phyloP scores from a whole-genome alignment of 2,329 filamentous ascomycete species.

The Exophiala xenobiotica region DNA sequence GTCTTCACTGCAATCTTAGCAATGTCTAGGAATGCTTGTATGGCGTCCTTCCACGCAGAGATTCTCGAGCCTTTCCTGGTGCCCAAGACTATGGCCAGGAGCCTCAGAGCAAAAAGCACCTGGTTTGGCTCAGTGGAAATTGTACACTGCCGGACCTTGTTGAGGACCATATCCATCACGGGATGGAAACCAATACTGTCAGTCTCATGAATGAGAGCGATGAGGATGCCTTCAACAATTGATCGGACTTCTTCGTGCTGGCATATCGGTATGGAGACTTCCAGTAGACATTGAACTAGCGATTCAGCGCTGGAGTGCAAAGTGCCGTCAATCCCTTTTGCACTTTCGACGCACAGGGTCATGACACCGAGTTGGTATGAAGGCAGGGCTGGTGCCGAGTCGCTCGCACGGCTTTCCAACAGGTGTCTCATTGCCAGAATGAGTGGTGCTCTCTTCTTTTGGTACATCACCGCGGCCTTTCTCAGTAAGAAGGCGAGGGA shows the following conservation, averaged over 20 bases:
- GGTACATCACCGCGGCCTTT: constrained; percentile 77
- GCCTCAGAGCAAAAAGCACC: constrained; percentile 52
- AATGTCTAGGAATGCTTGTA: constrained; percentile 54
- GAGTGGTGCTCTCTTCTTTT: constrained; percentile 69
- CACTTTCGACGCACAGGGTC: constrained; percentile 84
- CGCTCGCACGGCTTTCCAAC: no score
- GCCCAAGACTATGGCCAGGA: constrained; percentile 69
- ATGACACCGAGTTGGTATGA: constrained; percentile 86
- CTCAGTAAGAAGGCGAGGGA: constrained; percentile 90
- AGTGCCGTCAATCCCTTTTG: constrained; percentile 60
- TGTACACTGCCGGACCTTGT: constrained; percentile 41
- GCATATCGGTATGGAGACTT: constrained; percentile 40
- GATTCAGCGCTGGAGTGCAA: constrained; percentile 58
- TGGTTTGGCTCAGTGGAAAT: constrained; percentile 34
- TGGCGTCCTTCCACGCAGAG: constrained; percentile 65
- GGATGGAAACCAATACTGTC: constrained; percentile 70
- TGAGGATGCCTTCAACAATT: constrained; percentile 68
- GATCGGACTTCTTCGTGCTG: constrained; percentile 49
- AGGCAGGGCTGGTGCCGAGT: constrained; percentile 34
- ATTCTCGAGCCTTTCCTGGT: constrained; percentile 81
- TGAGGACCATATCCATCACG: constrained; percentile 62
- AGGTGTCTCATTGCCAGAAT: constrained; percentile 69
- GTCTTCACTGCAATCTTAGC: constrained; percentile 43
- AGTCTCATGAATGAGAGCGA: constrained; percentile 80
- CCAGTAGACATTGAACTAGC: constrained; percentile 54